Evolutionary conservation across 768 basidiomycete species (phyloP).

Genomic region (Lyophyllum decastes): DNA sequence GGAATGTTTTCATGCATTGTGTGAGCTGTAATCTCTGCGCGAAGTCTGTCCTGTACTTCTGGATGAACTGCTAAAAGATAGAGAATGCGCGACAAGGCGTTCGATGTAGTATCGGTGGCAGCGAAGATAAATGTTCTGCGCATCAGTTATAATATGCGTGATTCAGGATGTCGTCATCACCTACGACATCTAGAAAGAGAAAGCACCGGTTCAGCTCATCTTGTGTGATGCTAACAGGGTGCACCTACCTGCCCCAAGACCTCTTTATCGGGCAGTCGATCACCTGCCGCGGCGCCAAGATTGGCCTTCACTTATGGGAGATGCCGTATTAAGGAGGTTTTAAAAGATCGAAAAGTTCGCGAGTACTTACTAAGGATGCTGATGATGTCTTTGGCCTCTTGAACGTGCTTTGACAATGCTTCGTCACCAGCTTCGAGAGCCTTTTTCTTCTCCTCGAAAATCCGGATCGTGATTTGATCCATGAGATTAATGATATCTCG

Average conservation of each 20-base stretch:
- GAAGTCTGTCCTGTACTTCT: constrained; percentile 33
- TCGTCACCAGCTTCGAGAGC: constrained; percentile 31
- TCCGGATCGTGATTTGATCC: constrained; percentile 25
- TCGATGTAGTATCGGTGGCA: constrained; percentile 35
- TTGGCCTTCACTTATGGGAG: constrained; percentile 30
- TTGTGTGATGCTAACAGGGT: background rate
- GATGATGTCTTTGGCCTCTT: constrained; percentile 31
- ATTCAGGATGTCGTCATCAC: background rate
- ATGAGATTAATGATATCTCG: constrained; percentile 30
- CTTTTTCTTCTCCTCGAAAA: constrained; percentile 32
- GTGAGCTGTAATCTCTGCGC: constrained; percentile 26
- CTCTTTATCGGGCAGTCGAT: constrained; percentile 30
- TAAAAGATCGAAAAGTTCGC: too few species aligned
- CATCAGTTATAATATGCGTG: background rate
- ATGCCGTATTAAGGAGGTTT: background rate
- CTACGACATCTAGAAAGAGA: background rate
- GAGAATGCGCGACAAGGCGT: constrained; percentile 29
- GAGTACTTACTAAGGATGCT: constrained; percentile 22
- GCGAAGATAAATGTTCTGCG: constrained; percentile 32
- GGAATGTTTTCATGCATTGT: constrained; percentile 14
- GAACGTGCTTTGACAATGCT: constrained; percentile 25
- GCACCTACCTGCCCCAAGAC: constrained; percentile 28
- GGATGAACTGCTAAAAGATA: constrained; percentile 26
- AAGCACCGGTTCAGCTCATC: background rate
- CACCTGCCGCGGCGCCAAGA: constrained; percentile 23